Evolutionary conservation across 2,329 filamentous ascomycete genomes (phyloP).

Genomic region (Penicillium glabrum): DNA sequence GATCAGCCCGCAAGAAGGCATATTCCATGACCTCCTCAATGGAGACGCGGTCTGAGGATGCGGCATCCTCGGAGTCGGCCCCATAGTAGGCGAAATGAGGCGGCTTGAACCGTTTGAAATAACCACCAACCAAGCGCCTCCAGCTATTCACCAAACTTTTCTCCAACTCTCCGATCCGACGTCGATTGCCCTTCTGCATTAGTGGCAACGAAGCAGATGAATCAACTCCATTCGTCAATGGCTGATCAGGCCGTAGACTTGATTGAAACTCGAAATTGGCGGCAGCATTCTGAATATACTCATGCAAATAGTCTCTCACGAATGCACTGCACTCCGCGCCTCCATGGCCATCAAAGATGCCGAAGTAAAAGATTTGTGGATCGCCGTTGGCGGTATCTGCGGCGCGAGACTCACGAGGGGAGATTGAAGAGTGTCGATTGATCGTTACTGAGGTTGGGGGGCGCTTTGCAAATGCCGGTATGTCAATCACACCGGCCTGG

Average conservation of each 20-base stretch:
- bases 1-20: conserved; percentile 88
- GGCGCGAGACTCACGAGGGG: conserved; percentile 58
- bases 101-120: conserved; percentile 88
- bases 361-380: conserved; percentile 97
- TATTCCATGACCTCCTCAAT: conserved; percentile 70
- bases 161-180: conserved; percentile 68
- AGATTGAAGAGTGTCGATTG: conserved; percentile 26
- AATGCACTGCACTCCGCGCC: conserved; percentile 87
- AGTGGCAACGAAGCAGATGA: conserved; percentile 44
- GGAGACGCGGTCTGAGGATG: conserved; percentile 37
- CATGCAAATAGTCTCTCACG: conserved; percentile 77
- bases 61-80: conserved; percentile 12
- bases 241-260: conserved; percentile 58
- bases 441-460: conserved; percentile 65
- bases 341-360: conserved; percentile 93
- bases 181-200: conserved; percentile 55
- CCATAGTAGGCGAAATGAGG: conserved; percentile 64
- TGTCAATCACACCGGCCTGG: conserved; percentile 88
- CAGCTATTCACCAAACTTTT: conserved; percentile 72
- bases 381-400: conserved; percentile 81
- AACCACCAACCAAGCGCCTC: conserved; percentile 83
- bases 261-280: conserved; percentile 74
- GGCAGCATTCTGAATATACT: conserved; percentile 82
- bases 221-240: conserved; percentile 11
- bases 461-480: conserved; percentile 88